Conservation (phyloP, 1,284 basidiomycete genomes). For the Microbotryomycetes sp. region DNA sequence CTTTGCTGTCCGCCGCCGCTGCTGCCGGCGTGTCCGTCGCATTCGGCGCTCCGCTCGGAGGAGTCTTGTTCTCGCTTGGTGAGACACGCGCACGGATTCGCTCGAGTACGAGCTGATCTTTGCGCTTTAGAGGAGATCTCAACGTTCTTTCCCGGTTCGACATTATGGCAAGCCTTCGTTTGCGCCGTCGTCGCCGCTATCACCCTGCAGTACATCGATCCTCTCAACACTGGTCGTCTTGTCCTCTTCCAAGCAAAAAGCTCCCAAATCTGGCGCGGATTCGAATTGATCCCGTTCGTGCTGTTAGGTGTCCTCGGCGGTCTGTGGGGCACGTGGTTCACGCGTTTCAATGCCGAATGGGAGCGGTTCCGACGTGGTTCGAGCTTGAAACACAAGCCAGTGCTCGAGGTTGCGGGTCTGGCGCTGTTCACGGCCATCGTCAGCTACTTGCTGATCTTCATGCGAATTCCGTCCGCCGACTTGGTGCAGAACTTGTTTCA, state of each 20-base stretch:
- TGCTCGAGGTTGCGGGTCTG: conserved; percentile 60
- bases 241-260: conserved; percentile 86
- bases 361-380: conserved; percentile 42
- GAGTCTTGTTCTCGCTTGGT: conserved; percentile 74
- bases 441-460: conserved; percentile 61
- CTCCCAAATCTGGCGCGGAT: conserved; percentile 52
- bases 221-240: conserved; percentile 64
- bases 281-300: conserved; percentile 36
- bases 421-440: conserved; percentile 58
- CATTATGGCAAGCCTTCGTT: conserved; percentile 61
- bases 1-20: conserved; percentile 84
- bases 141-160: conserved; percentile 70
- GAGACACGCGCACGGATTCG: background rate
- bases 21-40: conserved; percentile 53
- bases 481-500: conserved; percentile 61
- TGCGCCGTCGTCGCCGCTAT: conserved; percentile 77
- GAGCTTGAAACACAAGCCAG: conserved; percentile 62
- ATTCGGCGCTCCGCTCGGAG: conserved; percentile 88
- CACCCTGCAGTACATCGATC: conserved; percentile 66
- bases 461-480: conserved; percentile 30
- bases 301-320: conserved; percentile 49
- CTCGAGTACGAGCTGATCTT: background rate
- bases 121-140: conserved; percentile 59
- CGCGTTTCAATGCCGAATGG: conserved; percentile 79
- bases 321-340: conserved; percentile 88